phyloP scores from a whole-genome alignment of 345 rosid species.

The Bruguiera sexangula region DNA sequence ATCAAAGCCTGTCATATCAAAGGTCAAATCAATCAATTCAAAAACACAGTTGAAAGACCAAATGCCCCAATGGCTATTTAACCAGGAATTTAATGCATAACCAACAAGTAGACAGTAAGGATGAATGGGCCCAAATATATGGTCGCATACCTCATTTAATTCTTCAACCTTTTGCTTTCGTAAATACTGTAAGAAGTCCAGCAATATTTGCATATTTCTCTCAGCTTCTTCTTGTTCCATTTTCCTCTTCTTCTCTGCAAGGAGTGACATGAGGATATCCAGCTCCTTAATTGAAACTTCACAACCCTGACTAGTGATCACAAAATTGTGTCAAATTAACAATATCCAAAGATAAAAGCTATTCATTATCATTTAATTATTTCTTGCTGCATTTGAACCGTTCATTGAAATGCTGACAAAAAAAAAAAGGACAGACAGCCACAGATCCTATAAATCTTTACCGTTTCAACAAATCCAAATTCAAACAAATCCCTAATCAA shows the following conservation, averaged over 20 bases:
- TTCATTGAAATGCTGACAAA: neutral
- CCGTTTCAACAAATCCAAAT: neutral
- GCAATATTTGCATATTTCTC: slow-evolving; percentile 92
- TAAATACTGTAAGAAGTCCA: slow-evolving; percentile 80
- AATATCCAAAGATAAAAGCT: neutral
- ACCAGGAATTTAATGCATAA: neutral
- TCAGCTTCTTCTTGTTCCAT: slow-evolving; percentile 98
- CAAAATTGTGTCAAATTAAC: slow-evolving; percentile 16
- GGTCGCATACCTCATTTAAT: slow-evolving; percentile 64
- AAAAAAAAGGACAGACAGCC: neutral
- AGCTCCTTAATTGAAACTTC: slow-evolving; percentile 87
- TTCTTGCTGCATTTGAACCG: neutral
- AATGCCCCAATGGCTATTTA: neutral
- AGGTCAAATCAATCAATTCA: neutral
- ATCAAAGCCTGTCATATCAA: neutral
- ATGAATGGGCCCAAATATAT: neutral
- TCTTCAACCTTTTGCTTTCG: slow-evolving; percentile 91
- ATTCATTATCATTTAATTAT: neutral
- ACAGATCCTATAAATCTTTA: neutral
- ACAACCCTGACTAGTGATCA: slow-evolving; percentile 70
- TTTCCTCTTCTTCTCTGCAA: slow-evolving; percentile 85
- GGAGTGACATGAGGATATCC: slow-evolving; percentile 66
- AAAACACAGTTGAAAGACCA: neutral
- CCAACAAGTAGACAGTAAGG: neutral
- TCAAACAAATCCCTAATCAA: neutral